Evolutionary conservation across 208 protist genomes (phyloP).

Genomic region (Strigomonas galati): DNA sequence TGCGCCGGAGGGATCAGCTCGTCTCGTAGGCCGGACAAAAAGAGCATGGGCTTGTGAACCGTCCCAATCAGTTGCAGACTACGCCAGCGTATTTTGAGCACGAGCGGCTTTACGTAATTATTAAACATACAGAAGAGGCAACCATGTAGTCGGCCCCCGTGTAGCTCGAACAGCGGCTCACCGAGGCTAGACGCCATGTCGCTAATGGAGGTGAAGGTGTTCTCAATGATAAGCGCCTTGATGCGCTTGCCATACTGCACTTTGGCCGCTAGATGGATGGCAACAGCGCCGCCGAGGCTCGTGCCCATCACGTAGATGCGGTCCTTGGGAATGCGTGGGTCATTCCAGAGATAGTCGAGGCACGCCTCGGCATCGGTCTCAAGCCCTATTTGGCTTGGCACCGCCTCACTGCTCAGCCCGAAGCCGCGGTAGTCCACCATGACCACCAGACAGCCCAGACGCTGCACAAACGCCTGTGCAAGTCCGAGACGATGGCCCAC

Average conservation of each 20-base stretch:
- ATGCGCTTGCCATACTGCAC: conserved; percentile 41
- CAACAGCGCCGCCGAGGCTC: conserved; percentile 87
- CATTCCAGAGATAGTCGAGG: conserved; percentile 64
- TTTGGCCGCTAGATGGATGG: conserved; percentile 68
- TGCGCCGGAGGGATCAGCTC: conserved; percentile 85
- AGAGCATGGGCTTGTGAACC: conserved; percentile 66
- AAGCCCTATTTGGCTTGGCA: conserved; percentile 68
- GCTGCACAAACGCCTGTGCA: conserved; percentile 44
- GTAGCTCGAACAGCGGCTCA: conserved; percentile 18
- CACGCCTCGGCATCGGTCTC: conserved; percentile 82
- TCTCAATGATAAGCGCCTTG: conserved; percentile 82
- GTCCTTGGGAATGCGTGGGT: conserved; percentile 58
- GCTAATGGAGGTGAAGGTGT: conserved; percentile 88
- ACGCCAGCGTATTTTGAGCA: conserved; percentile 65
- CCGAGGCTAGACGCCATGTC: conserved; percentile 70
- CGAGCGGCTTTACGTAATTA: conserved; percentile 76
- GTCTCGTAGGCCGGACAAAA: conserved; percentile 74
- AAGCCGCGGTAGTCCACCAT: conserved; percentile 92
- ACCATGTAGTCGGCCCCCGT: conserved; percentile 1
- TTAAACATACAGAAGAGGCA: conserved; percentile 41
- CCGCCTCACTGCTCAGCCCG: conserved; percentile 57
- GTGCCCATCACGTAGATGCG: conserved; percentile 87
- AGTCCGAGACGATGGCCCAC: conserved; percentile 83
- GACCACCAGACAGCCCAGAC: conserved; percentile 67
- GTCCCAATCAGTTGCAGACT: conserved; percentile 39